Base-by-base conservation (phyloP, 345 rosid genomes). In the Clausena lansium region DNA sequence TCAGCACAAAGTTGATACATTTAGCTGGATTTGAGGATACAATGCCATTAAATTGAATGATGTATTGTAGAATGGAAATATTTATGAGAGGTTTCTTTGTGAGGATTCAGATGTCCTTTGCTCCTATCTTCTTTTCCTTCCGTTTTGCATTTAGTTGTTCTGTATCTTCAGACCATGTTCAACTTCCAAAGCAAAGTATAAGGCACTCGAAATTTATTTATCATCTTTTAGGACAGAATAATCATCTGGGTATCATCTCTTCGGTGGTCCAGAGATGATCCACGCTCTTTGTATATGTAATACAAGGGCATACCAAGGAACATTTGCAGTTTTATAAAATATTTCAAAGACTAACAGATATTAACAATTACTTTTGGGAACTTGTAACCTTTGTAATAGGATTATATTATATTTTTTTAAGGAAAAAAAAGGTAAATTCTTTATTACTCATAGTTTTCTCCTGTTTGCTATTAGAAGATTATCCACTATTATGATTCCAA, bases 251-350 rank as follows among this genome's bases (percentile, higher is more conserved):
- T 19, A 59, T 28, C 67, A 71, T 38, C 75, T 39, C 74, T 72
- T 73, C 47, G 35, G 22, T 70, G 75, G 38, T 62, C 60, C 71
- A 32, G 69, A 35, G 33, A 67, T 77, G 76, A 67, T 73, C 63
- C 39, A 25, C 54, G 8, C 32, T n/a, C 22, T 59, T 41, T 59
- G 35, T 30, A 76, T 54, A 25, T 66, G 50, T 33, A 66, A 47
- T 33, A 33, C 47, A 54, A 32, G 11, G 30, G 41, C 38, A 45
- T 30, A 25, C 19, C 38, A 3, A 10, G 69, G 41, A 27, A 74
- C 69, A 59, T 27, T 74, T 38, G 27, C 9, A 3, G 47, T 13
- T 39, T 41, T 9, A 5, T 19, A 38, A 22, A 22, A 58, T 72
- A 25, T 32, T 50, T 72, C 50, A 24, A n/a, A 61, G 50, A 36